These are phyloP conservation scores for Calonectria fujianensis DNA, from an alignment of 2,329 filamentous ascomycete genomes.

Conservation along the genomic window DNA sequence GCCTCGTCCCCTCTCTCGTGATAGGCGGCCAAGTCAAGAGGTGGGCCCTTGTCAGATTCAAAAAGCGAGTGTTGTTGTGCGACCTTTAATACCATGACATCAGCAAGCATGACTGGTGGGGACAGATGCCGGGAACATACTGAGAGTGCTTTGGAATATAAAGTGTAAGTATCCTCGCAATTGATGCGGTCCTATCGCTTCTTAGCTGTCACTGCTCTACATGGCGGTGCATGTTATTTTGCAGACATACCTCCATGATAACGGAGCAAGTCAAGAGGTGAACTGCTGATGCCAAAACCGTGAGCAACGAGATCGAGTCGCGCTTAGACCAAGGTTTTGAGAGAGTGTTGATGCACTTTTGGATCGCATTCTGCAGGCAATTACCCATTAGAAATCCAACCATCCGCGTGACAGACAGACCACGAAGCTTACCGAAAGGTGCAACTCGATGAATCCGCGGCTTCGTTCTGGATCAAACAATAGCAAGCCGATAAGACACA, in stretches of 20 bases:
- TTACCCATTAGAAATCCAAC: background rate
- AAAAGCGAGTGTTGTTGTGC: constrained; percentile 20
- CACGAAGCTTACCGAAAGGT: constrained; percentile 2
- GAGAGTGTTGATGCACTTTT: background rate
- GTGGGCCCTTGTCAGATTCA: constrained; percentile 1
- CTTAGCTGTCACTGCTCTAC: background rate
- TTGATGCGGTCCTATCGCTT: background rate
- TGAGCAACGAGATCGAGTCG: background rate
- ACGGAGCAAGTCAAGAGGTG: constrained; percentile 3
- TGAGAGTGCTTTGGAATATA: background rate
- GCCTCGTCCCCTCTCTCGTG: background rate
- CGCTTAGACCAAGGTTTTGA: constrained; percentile 12
- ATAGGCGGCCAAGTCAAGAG: background rate
- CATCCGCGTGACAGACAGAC: no score
- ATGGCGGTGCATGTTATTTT: background rate
- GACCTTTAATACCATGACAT: background rate
- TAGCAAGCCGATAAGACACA: background rate
- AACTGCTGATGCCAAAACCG: background rate
- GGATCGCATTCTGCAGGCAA: background rate
- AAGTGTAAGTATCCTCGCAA: background rate
- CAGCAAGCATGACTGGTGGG: no score
- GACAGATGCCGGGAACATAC: background rate
- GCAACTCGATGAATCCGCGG: constrained; percentile 2
- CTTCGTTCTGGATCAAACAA: constrained; percentile 16
- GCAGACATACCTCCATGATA: background rate